Percentiles rank a stretch among this genome's conserved stretches.
Conservation (phyloP, 1,284 basidiomycete genomes). For the Veloboletus limbatus region DNA sequence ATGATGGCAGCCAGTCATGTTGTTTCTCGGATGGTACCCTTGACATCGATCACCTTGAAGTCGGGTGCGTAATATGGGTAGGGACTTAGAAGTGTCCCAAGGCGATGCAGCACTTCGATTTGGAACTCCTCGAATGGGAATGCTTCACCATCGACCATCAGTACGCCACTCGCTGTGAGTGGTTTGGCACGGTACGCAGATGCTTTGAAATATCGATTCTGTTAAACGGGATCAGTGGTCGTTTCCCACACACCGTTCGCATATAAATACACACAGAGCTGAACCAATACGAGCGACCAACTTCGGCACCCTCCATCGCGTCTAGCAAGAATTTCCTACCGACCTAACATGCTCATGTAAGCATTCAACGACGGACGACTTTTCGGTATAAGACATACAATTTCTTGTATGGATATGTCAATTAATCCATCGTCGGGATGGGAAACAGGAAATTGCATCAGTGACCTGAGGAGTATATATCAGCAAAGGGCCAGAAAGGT, state of each 20-base stretch:
- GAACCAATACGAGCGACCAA: slow-evolving; percentile 69
- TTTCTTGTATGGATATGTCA: slow-evolving; percentile 71
- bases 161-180: slow-evolving; percentile 47
- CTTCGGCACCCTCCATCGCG: slow-evolving; percentile 65
- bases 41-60: slow-evolving; percentile 37
- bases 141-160: slow-evolving; percentile 82
- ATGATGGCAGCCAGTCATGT: slow-evolving; percentile 3
- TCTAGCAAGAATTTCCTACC: slow-evolving; percentile 53
- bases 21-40: slow-evolving; percentile 18
- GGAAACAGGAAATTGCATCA: slow-evolving; percentile 87
- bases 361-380: not conserved
- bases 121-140: slow-evolving; percentile 81
- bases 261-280: slow-evolving; percentile 40
- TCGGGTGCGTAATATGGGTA: slow-evolving; percentile 63
- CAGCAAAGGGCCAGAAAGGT: not conserved
- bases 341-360: slow-evolving; percentile 36
- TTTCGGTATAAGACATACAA: slow-evolving; percentile 40
- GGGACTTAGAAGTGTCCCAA: slow-evolving; percentile 71
- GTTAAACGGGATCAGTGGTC: slow-evolving; percentile 6
- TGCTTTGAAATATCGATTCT: slow-evolving; percentile 81
- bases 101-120: slow-evolving; percentile 74
- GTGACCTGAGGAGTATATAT: slow-evolving; percentile 45
- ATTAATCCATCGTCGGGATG: slow-evolving; percentile 77
- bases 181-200: slow-evolving; percentile 75
- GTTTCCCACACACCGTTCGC: not conserved